Base-by-base conservation (phyloP, 768 basidiomycete species). In the Tylopilus plumbeoviolaceoides region DNA sequence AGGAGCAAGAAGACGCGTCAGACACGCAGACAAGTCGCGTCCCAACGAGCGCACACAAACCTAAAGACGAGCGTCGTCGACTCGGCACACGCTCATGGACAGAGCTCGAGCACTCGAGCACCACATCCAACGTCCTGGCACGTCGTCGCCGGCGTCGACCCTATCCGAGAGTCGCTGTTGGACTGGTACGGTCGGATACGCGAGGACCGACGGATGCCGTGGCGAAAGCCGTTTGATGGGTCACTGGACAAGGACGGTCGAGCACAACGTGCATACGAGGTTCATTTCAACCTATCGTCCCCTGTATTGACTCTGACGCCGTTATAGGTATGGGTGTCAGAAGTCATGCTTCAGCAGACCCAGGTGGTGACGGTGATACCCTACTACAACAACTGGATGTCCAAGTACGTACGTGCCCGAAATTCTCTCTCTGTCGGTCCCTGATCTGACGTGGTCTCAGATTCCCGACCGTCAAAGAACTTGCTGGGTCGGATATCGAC, bases 301-400 rank as follows among this genome's bases (percentile, higher is more conserved):
- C 30, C n/a, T 11, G 11, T 18, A 3, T 15, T 43, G 30, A 45
- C 18, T n/a, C n/a, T n/a, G n/a, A n/a, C n/a, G 17, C 10, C 1
- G 33, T 42, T 5, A 5, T 30, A 89, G 89, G 88, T 92, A 23
- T 91, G 90, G 89, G 78, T 93, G 23, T 90, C 86, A 14, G 92
- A 98, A 72, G 85, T 97, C 52, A 97, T 97, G 95, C 77, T 95
- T 2, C 95, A 98, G 69, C 95, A 98, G 70, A 98, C 95, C 0
- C 93, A 95, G 67, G 94, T 97, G 31, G 78, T 72, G 6, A 93
- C 92, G 1, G 93, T 95, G n/a, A 92, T 95, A 59, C 89, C 89
- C 1, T 98, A 97, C 70, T 98, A 91, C 69, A 84, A 81, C 48
- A 78, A 79, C 21, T 98, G 93, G 93, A 90, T 95, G 78, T 73